Evolutionary conservation across 2,329 filamentous ascomycete genomes (phyloP), one percentile per base, ranked within the genome.

Genomic region (Cucurbitaria berberidis): DNA sequence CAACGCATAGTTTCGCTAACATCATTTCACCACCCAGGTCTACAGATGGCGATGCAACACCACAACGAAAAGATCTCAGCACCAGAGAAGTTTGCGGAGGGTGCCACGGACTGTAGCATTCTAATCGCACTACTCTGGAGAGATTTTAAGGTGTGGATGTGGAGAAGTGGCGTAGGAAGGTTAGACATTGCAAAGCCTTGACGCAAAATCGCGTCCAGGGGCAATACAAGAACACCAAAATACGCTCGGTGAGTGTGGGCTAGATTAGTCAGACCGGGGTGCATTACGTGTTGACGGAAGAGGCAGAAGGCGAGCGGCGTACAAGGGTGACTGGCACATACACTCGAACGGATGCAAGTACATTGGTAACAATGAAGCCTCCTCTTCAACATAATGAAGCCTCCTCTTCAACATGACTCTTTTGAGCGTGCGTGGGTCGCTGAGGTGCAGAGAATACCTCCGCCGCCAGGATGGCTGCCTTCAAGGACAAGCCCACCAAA

Each of bases 11-110:
- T 21, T 11, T 39, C n/a, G 15, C 21, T 32, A 11, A 30, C 40
- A 34, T 32, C 44, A 43, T 29, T 43, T 59, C 53, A 61, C 55
- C 42, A 24, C 16, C 15, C n/a, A 9, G 3, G 27, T 38, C 22
- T 36, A 53, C 36, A 24, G 10, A 11, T 18, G 21, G 36, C 19
- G 27, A 30, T 54, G 32, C 34, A 42, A 35, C 21, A 24, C 35
- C 40, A 40, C 32, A 36, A 40, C 15, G n/a, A 19, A 21, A 22
- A 11, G 13, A n/a, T 39, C 39, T 16, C 7, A 39, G 43, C 21
- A 44, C 16, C n/a, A 16, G 16, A 19, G 10, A 43, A 49, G 30
- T 44, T 22, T 0, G 26, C 21, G n/a, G 30, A 24, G 18, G 26
- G 30, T 46, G 32, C 5, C 13, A 18, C 15, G 36, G 18, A 9